A percentile compares a stretch with the other conserved stretches of the same genome.
Conservation (phyloP, 306 rosid genomes). For the Medicago lupulina region DNA sequence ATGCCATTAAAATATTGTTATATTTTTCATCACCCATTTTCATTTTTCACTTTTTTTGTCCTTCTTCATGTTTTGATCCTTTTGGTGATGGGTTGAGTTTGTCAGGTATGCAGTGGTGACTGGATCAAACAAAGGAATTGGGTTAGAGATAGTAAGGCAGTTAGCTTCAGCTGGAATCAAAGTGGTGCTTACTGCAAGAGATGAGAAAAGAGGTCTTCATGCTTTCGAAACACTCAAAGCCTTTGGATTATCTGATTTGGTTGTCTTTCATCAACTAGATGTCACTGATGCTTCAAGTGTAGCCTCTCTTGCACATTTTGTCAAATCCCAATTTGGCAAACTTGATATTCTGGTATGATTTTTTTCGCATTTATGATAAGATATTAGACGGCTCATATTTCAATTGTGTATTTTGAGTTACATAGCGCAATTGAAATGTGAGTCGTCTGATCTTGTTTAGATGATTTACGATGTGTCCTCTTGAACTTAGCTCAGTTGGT, state of each 20-base stretch:
- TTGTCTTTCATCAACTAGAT: slow-evolving; percentile 28
- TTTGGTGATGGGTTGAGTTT: not conserved
- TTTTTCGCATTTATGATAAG: not conserved
- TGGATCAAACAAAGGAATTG: slow-evolving; percentile 47
- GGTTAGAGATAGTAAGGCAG: slow-evolving; percentile 36
- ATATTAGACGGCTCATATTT: not conserved
- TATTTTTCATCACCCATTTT: not conserved
- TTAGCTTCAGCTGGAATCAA: slow-evolving; percentile 47
- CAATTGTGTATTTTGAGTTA: not conserved
- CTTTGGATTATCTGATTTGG: slow-evolving; percentile 39
- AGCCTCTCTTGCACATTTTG: not conserved
- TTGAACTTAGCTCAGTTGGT: no score
- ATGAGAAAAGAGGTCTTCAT: slow-evolving; percentile 43
- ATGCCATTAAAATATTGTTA: not conserved
- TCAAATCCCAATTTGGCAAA: not conserved
- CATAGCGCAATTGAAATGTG: not conserved
- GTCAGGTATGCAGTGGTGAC: slow-evolving; percentile 47
- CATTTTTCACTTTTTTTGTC: not conserved
- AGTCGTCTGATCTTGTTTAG: not conserved
- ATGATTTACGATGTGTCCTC: no score
- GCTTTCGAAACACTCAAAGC: slow-evolving; percentile 38
- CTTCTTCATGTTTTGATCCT: not conserved
- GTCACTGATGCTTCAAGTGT: not conserved
- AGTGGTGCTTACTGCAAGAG: slow-evolving; percentile 48
- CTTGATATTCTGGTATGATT: slow-evolving; percentile 20